phyloP scores from a whole-genome alignment of 1,284 basidiomycete species.

The Gomphus sp. region DNA sequence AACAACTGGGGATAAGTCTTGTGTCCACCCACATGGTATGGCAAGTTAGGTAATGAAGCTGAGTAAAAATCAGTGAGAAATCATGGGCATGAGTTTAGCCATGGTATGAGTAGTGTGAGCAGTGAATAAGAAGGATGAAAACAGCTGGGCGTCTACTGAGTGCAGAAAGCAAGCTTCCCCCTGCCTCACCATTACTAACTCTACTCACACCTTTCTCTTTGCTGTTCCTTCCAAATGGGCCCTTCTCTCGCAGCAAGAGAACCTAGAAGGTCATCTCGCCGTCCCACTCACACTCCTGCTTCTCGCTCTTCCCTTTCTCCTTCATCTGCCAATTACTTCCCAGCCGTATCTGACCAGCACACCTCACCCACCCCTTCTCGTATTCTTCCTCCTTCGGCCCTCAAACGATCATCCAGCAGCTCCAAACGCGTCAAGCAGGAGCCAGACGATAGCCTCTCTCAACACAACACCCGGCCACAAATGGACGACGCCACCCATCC shows the following conservation, averaged over 20 bases:
- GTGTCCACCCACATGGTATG: no score
- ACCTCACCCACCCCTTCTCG: neutral
- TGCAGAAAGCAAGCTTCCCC: neutral
- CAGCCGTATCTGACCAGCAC: constrained; percentile 15
- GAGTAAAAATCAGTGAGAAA: no score
- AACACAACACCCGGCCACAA: constrained; percentile 15
- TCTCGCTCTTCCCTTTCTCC: constrained; percentile 63
- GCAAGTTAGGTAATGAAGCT: no score
- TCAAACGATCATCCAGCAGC: constrained; percentile 33
- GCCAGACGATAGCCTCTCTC: constrained; percentile 49
- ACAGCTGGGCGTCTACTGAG: constrained; percentile 3
- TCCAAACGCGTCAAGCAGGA: constrained; percentile 62
- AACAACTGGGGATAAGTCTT: no score
- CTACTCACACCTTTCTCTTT: constrained; percentile 1
- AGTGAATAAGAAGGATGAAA: neutral
- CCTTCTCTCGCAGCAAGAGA: constrained; percentile 68
- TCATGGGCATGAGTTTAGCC: no score
- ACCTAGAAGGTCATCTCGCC: constrained; percentile 65
- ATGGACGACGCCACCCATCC: constrained; percentile 27
- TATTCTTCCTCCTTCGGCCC: constrained; percentile 20
- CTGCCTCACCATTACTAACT: neutral
- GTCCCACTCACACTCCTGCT: constrained; percentile 55
- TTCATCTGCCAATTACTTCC: constrained; percentile 31
- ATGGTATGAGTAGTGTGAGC: neutral
- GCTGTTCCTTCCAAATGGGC: constrained; percentile 37